Percentiles rank a stretch among this genome's conserved stretches.
Evolutionary conservation across 257 asterid species (phyloP).

Genomic region (Anisodus tanguticus): DNA sequence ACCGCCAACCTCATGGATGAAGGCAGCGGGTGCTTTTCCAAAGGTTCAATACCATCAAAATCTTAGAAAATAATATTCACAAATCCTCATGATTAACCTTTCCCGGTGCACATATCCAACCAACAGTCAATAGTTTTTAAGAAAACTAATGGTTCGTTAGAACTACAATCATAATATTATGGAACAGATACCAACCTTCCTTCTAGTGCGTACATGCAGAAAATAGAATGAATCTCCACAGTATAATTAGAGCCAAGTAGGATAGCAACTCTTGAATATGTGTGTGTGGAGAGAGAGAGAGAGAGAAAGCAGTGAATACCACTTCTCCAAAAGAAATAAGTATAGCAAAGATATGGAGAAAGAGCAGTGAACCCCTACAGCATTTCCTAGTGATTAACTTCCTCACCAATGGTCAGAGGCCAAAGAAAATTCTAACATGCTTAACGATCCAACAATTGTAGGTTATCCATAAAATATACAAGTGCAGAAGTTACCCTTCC

Average conservation of each 20-base stretch:
- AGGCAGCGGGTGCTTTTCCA: background rate
- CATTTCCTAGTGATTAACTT: background rate
- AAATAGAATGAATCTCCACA: background rate
- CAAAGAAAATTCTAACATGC: background rate
- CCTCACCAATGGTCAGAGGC: background rate
- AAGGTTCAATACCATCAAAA: background rate
- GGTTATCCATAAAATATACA: background rate
- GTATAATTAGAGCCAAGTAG: background rate
- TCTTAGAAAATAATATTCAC: constrained; percentile 18
- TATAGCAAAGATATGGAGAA: background rate
- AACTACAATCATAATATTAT: background rate
- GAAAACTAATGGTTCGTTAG: background rate
- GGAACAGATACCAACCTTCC: constrained; percentile 24
- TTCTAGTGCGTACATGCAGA: background rate
- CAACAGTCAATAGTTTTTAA: background rate
- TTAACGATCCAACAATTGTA: background rate
- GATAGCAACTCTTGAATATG: background rate
- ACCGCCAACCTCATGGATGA: background rate
- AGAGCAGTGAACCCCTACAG: background rate
- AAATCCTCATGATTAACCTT: background rate
- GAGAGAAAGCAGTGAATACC: background rate
- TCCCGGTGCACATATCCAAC: constrained; percentile 20
- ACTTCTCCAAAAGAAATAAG: background rate
- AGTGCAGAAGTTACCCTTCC: background rate
- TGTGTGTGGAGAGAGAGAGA: background rate